Conservation (phyloP, 176 grass and related monocot species). For the Aegilops bicornis region DNA sequence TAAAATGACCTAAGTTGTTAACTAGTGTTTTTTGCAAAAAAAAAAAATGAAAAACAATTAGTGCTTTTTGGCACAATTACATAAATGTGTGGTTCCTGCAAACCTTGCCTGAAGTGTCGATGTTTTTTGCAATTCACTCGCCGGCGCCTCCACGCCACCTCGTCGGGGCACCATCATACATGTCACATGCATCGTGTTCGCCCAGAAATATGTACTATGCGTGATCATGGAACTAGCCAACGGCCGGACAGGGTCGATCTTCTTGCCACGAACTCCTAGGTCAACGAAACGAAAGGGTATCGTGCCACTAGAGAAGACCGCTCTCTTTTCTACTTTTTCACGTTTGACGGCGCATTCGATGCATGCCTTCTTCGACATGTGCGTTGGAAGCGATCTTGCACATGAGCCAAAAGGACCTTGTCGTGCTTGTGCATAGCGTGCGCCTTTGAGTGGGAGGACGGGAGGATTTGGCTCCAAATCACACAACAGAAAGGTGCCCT, state of each 20-base stretch:
- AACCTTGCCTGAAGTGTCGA: no score
- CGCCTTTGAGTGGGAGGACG: slow-evolving; percentile 13
- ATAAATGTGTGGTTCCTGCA: no score
- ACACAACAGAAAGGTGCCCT: neutral
- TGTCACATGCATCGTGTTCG: neutral
- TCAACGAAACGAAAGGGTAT: slow-evolving; percentile 8
- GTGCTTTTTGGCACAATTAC: no score
- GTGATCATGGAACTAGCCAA: neutral
- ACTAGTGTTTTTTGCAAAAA: no score
- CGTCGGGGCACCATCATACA: neutral
- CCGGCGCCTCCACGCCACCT: neutral
- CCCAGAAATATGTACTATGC: neutral
- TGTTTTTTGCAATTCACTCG: no score
- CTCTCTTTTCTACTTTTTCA: neutral
- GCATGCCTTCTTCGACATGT: slow-evolving; percentile 13
- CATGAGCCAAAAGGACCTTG: neutral
- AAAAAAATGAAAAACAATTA: no score
- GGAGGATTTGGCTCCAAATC: neutral
- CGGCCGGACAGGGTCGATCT: neutral
- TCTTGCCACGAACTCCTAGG: neutral
- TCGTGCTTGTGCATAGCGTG: neutral
- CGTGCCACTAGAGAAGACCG: slow-evolving; percentile 4
- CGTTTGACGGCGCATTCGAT: slow-evolving; percentile 14
- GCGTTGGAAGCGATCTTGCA: slow-evolving; percentile 17
- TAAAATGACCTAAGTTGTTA: no score